These are phyloP conservation scores for Alternaria viburni DNA, from an alignment of 2,329 filamentous ascomycete genomes.

Conservation along the genomic window DNA sequence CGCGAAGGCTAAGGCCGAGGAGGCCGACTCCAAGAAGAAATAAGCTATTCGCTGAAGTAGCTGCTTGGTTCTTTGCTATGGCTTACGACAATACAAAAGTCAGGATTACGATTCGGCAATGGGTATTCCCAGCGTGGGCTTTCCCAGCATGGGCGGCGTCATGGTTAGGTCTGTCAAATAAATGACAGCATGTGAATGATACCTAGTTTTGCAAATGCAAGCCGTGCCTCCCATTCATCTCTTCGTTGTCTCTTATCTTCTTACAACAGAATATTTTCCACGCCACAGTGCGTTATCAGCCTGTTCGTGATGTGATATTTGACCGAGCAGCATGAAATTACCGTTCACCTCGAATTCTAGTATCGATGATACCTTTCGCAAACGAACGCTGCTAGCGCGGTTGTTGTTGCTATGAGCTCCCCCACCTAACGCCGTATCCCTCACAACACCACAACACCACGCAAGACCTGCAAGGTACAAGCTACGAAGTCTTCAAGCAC, in stretches of 20 bases:
- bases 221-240: slow-evolving; percentile 28
- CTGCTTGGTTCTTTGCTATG: slow-evolving; percentile 33
- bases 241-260: no score
- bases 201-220: slow-evolving; percentile 48
- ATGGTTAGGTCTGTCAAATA: slow-evolving; percentile 43
- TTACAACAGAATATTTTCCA: no score
- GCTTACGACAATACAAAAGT: slow-evolving; percentile 42
- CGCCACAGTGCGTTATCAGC: no score
- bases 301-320: background rate
- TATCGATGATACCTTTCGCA: background rate
- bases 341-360: background rate
- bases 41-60: slow-evolving; percentile 54
- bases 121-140: slow-evolving; percentile 43
- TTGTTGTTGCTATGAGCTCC: background rate
- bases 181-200: slow-evolving; percentile 46
- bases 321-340: background rate
- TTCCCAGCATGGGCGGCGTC: slow-evolving; percentile 47
- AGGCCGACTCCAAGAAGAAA: slow-evolving; percentile 81
- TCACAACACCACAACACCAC: background rate
- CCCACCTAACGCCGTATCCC: slow-evolving; percentile 1
- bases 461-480: background rate
- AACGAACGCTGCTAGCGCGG: slow-evolving; percentile 6
- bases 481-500: background rate
- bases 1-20: slow-evolving; percentile 83
- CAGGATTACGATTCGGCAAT: slow-evolving; percentile 36